Evolutionary conservation across 768 basidiomycete genomes (phyloP), one percentile per base, ranked within the genome.

Genomic region (Coprinopsis sp.): DNA sequence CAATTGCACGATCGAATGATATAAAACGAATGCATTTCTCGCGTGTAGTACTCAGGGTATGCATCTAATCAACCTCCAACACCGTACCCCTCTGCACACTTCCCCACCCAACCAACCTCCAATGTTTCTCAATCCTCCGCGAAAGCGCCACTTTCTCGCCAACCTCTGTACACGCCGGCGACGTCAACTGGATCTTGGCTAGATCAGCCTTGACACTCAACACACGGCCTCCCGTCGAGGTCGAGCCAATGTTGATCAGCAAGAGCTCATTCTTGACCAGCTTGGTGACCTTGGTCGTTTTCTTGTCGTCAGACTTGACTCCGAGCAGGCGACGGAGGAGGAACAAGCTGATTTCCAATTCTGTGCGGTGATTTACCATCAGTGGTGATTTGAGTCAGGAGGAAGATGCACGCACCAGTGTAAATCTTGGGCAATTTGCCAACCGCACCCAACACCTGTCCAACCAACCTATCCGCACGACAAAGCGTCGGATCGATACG

Each of bases 231-330:
- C 96, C 96, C 2, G 93, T 95, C 3, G 94, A 96, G 1, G 93
- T 97, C 18, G 92, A 95, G 16, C 95, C 94, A 48, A 99, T 97
- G 72, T 98, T 98, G 74, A 99, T 94, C 51, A 98, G 79, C 2
- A 97, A 69, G 2, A 94, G 76, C 68, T 96, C 94, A 66, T 86
- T 87, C 69, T 95, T 95, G 49, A 81, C 77, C 36, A 96, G 78
- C 65, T 96, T 96, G 44, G 89, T 75, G 19, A 91, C 90, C 67
- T 93, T 99, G 18, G 96, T 96, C 64, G 94, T 91, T 65, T 97
- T 99, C 74, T 94, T 96, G 72, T 98, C 96, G 66, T 97, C 95
- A 19, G 93, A 92, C 67, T 94, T 93, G 52, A 99, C 96, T 63
- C 96, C 95, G n/a, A 98, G 80, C 44, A 98, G 71, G 50, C 96